Percentiles rank a stretch among this genome's conserved stretches.
Conservation (phyloP, 2,329 filamentous ascomycete species). For the Cercospora nicotianae region DNA sequence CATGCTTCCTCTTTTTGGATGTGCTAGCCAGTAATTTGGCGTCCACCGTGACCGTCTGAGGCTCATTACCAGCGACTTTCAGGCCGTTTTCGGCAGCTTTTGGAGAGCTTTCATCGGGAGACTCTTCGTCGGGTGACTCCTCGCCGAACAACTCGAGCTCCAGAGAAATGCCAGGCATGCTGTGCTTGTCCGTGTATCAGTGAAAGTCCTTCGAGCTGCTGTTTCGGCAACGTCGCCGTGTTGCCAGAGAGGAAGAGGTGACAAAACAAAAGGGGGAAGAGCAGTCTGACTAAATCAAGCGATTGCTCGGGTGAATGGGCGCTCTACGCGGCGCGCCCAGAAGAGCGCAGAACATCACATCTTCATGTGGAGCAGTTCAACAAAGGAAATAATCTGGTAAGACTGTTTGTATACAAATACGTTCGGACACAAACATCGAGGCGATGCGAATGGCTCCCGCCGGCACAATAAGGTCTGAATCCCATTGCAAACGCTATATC, state of each 20-base stretch:
- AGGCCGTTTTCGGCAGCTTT: not conserved
- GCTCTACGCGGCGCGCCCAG: not conserved
- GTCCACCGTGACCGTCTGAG: not conserved
- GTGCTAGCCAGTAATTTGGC: not conserved
- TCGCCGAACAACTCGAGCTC: conserved; percentile 6
- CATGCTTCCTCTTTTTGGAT: not conserved
- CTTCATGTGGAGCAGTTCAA: not conserved
- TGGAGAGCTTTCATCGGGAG: not conserved
- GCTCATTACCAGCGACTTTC: not conserved
- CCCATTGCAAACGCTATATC: not conserved
- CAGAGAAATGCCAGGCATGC: not conserved
- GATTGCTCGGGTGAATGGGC: not conserved
- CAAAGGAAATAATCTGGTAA: not conserved
- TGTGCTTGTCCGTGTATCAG: not conserved
- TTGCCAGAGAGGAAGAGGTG: not conserved
- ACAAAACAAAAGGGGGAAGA: not conserved
- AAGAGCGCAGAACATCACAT: not conserved
- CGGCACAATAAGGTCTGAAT: not conserved
- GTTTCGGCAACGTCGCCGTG: not conserved
- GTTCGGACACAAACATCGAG: not conserved
- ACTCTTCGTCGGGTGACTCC: not conserved
- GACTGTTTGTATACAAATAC: not conserved
- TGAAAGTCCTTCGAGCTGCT: not conserved
- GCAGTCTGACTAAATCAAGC: not conserved
- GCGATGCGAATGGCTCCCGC: not conserved